Conservation (phyloP, 257 asterid species). For the Catharanthus roseus region DNA sequence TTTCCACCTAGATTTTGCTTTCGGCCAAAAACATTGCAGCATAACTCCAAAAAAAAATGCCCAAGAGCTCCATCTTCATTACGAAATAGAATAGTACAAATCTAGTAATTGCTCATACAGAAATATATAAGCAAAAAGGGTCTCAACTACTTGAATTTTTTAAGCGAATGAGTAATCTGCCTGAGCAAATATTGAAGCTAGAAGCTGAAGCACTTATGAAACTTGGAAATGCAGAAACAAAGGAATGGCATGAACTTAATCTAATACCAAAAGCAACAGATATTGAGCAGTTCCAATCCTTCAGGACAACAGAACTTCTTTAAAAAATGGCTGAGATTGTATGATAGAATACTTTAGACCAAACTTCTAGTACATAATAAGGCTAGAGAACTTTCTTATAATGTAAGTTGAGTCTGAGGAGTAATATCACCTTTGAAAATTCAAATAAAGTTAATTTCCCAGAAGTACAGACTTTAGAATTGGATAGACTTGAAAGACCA, state of each 20-base stretch:
- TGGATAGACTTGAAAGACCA: background rate
- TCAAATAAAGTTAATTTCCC: background rate
- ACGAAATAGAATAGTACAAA: background rate
- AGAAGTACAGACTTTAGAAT: background rate
- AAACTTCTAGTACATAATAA: background rate
- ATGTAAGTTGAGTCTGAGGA: background rate
- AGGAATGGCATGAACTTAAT: too few relatives aligned
- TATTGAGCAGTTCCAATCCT: background rate
- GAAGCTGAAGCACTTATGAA: background rate
- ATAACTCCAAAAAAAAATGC: background rate
- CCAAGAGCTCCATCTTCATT: background rate
- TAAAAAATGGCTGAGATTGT: background rate
- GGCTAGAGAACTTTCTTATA: background rate
- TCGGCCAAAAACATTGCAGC: background rate
- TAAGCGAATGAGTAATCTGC: background rate
- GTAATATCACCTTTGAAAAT: background rate
- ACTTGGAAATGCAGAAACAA: background rate
- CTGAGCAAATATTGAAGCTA: background rate
- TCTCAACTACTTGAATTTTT: background rate
- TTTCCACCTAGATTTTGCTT: background rate
- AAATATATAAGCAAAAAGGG: background rate
- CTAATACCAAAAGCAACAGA: background rate
- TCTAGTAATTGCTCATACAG: background rate
- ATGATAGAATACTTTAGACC: background rate
- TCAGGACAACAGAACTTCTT: background rate